Percentiles rank a stretch among this genome's conserved stretches.
These are phyloP conservation scores for Hygrophorus russula DNA, from an alignment of 768 basidiomycete genomes.

Conservation along the genomic window DNA sequence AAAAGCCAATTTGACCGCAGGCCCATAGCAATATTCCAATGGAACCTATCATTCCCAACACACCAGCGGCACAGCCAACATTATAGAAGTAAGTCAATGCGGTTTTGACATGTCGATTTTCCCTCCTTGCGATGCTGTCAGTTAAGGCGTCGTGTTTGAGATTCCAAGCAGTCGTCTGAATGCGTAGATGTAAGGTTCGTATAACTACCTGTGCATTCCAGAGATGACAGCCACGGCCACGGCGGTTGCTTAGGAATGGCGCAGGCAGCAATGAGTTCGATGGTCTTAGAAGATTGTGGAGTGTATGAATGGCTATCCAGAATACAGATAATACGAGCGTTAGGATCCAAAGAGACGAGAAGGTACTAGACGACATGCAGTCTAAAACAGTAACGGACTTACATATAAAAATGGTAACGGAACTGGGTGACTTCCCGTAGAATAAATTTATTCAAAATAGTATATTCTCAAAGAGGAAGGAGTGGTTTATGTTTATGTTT, in stretches of 20 bases:
- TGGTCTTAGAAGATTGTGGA: slow-evolving; percentile 10
- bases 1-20: slow-evolving; percentile 8
- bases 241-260: background rate
- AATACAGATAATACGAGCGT: slow-evolving; percentile 13
- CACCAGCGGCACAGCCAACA: slow-evolving; percentile 31
- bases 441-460: no score
- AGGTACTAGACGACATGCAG: no score
- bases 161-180: slow-evolving; percentile 44
- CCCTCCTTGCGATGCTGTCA: slow-evolving; percentile 19
- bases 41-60: slow-evolving; percentile 36
- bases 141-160: slow-evolving; percentile 33
- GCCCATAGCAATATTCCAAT: slow-evolving; percentile 30
- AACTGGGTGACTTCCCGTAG: no score
- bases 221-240: slow-evolving; percentile 3
- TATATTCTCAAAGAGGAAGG: no score
- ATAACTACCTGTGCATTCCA: slow-evolving; percentile 15
- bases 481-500: no score
- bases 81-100: slow-evolving; percentile 33
- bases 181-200: slow-evolving; percentile 22
- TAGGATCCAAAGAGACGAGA: slow-evolving; percentile 14
- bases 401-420: no score
- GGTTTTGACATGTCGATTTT: slow-evolving; percentile 14
- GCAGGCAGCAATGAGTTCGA: slow-evolving; percentile 9
- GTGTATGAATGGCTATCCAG: slow-evolving; percentile 16
- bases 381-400: no score